A percentile compares a stretch with the other conserved stretches of the same genome.
Conservation (phyloP, 2,329 filamentous ascomycete genomes). For the Pseudocercospora eumusae region DNA sequence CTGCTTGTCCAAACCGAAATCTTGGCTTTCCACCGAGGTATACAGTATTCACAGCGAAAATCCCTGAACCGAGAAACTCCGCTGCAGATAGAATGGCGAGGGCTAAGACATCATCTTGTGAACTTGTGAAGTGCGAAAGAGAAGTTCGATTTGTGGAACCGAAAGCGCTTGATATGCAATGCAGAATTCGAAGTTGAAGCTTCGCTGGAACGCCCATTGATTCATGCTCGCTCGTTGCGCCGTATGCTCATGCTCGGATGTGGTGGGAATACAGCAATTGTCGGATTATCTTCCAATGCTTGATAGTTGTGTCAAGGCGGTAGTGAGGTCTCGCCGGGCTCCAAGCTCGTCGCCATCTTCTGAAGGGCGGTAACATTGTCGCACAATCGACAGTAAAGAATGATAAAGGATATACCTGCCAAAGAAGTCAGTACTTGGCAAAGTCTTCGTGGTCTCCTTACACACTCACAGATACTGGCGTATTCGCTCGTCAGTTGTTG, state of each 20-base stretch:
- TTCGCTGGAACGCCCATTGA: neutral
- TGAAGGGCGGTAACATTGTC: slow-evolving; percentile 48
- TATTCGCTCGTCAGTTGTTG: slow-evolving; percentile 37
- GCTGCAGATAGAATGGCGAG: neutral
- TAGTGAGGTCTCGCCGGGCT: slow-evolving; percentile 44
- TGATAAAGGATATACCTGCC: slow-evolving; percentile 51
- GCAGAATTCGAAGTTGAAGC: neutral
- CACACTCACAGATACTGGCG: slow-evolving; percentile 47
- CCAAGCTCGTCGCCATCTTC: slow-evolving; percentile 46
- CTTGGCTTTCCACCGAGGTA: neutral
- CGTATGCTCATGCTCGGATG: neutral
- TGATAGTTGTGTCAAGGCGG: slow-evolving; percentile 25
- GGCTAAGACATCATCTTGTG: neutral
- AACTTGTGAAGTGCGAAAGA: neutral
- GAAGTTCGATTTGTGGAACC: neutral
- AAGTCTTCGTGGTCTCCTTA: neutral
- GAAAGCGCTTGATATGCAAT: neutral
- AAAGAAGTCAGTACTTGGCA: neutral
- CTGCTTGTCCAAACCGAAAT: neutral
- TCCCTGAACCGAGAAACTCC: neutral
- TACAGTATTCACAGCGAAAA: neutral
- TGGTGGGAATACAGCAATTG: neutral
- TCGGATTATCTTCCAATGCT: slow-evolving; percentile 10
- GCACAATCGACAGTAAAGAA: slow-evolving; percentile 45
- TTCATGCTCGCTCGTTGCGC: neutral